Base-by-base conservation (phyloP, 2,329 filamentous ascomycete species). In the Calonectria henricotiae region DNA sequence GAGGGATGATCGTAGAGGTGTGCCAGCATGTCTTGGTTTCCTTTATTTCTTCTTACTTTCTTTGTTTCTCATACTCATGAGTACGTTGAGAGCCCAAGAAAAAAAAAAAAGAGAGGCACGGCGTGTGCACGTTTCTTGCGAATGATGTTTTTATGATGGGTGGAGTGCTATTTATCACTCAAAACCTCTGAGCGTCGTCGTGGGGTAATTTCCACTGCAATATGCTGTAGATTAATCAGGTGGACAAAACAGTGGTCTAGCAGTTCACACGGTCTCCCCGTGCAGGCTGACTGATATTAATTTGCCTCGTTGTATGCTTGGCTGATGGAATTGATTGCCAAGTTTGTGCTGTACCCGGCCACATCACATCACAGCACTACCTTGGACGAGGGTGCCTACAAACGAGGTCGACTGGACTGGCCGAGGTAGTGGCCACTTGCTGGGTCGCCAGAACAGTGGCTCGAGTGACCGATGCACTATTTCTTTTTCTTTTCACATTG, bases 121-220 rank as follows among this genome's bases (percentile, higher is more conserved):
- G 25, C n/a, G 20, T 17, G 5, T 23, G 32, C 20, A 6, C 20
- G 20, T 39, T 39, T 58, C 32, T 58, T 35, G n/a, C 25, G n/a
- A 58, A 17, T 4, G 35, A 9, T 25, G 20, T 8, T 25, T 32
- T 27, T 39, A 23, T 58, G 51, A 41, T 39, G 35, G 35, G 62
- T 54, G 35, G 62, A 64, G 62, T 54, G 62, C 12, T 25, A 20
- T 41, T 27, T 43, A 49, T 54, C 44, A 62, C 55, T 47, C 41
- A 62, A 35, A 32, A 43, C 44, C 37, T 63, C 44, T 20, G 41
- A 20, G 60, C 60, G 27, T 39, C 46, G 46, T 37, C 61, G 20
- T 41, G 35, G 44, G 46, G 46, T 30, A 37, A 41, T 64, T 64
- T 64, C 62, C 62, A 51, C 32, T 54, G 25, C 41, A 61, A 20